phyloP scores from a whole-genome alignment of 495 filamentous ascomycete genomes.

The Usnea hakonensis region DNA sequence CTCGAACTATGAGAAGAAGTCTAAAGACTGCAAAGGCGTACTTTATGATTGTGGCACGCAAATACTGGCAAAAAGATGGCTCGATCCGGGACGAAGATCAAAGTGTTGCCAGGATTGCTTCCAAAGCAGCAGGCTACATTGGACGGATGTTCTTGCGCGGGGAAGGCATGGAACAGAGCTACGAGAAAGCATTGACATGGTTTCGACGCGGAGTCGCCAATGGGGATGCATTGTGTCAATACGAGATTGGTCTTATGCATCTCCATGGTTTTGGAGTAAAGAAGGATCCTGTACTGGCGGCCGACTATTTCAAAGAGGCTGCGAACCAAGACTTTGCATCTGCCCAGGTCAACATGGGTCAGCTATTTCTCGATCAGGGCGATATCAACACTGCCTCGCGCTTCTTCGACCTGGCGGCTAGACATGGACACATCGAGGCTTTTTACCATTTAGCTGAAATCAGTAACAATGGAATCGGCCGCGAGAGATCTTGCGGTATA shows the following conservation, averaged over 20 bases:
- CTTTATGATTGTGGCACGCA: constrained; percentile 71
- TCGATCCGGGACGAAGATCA: constrained; percentile 45
- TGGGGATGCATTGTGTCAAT: constrained; percentile 79
- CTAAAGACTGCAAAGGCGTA: constrained; percentile 68
- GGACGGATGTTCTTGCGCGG: constrained; percentile 90
- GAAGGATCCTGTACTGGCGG: constrained; percentile 64
- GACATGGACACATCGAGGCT: constrained; percentile 83
- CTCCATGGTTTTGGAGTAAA: constrained; percentile 75
- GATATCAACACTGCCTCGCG: constrained; percentile 64
- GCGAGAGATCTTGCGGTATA: constrained; percentile 70
- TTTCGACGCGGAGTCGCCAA: constrained; percentile 73
- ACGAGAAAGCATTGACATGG: constrained; percentile 69
- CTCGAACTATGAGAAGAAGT: constrained; percentile 64
- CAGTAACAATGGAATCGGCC: constrained; percentile 68
- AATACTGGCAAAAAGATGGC: constrained; percentile 81
- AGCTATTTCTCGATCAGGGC: constrained; percentile 85
- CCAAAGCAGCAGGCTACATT: constrained; percentile 84
- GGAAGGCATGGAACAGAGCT: constrained; percentile 79
- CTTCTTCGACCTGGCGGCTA: constrained; percentile 89
- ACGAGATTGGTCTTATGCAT: constrained; percentile 79
- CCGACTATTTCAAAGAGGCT: constrained; percentile 71
- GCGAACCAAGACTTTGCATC: constrained; percentile 78
- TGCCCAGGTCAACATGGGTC: constrained; percentile 75
- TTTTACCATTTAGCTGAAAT: constrained; percentile 95
- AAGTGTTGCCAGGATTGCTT: constrained; percentile 72